phyloP scores from a whole-genome alignment of 352 stramenopile genomes.

The Lagenidium sp. region DNA sequence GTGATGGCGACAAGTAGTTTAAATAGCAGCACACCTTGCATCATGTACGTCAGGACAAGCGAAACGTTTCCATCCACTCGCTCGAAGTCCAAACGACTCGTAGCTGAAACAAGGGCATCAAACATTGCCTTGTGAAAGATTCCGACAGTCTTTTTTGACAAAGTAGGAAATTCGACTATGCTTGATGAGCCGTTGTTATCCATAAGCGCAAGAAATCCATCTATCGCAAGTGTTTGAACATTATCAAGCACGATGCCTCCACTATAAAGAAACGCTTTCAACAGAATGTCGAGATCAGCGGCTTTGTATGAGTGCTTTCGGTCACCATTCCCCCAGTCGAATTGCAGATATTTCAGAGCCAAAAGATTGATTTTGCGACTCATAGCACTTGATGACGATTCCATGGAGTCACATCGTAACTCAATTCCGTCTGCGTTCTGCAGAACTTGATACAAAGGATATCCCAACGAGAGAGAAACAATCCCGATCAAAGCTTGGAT shows the following conservation, averaged over 20 bases:
- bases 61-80: slow-evolving; percentile 7
- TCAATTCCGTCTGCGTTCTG: background rate
- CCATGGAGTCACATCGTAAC: background rate
- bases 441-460: background rate
- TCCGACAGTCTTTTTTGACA: slow-evolving; percentile 42
- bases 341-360: slow-evolving; percentile 25
- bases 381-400: slow-evolving; percentile 14
- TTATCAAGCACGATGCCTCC: slow-evolving; percentile 29
- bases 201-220: slow-evolving; percentile 31
- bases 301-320: slow-evolving; percentile 29
- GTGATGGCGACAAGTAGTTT: slow-evolving; percentile 52
- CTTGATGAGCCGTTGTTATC: slow-evolving; percentile 17
- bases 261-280: slow-evolving; percentile 28
- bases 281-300: slow-evolving; percentile 25
- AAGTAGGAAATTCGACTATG: slow-evolving; percentile 18
- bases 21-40: slow-evolving; percentile 42
- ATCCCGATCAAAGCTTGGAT: background rate
- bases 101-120: slow-evolving; percentile 26
- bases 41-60: slow-evolving; percentile 42
- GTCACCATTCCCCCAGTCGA: slow-evolving; percentile 33
- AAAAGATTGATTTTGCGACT: slow-evolving; percentile 23
- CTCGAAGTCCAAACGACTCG: slow-evolving; percentile 26
- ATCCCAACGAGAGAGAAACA: background rate
- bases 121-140: slow-evolving; percentile 43
- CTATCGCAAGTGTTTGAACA: slow-evolving; percentile 31